Evolutionary conservation across 805 yeast genomes (phyloP).

Genomic region (Metschnikowia bowlesiae): DNA sequence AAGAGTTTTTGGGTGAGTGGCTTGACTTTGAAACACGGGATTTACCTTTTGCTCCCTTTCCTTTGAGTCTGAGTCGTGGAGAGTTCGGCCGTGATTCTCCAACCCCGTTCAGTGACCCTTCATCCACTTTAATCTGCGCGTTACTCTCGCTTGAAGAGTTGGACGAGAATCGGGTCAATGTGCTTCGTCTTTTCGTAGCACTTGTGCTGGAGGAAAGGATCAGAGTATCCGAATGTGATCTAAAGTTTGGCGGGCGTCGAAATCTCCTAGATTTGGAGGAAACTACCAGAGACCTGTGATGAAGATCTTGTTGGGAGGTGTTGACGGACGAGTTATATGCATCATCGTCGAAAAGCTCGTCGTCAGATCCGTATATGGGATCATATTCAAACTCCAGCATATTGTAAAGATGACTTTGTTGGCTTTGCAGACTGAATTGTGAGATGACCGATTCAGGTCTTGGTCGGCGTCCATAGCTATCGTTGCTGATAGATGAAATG

Average conservation of each 20-base stretch:
- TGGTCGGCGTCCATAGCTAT: constrained; percentile 13
- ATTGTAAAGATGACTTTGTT: constrained; percentile 38
- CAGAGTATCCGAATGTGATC: constrained; percentile 35
- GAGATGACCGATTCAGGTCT: constrained; percentile 41
- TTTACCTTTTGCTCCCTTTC: constrained; percentile 7
- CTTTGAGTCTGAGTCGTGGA: constrained; percentile 10
- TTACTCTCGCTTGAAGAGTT: constrained; percentile 37
- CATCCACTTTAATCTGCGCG: constrained; percentile 8
- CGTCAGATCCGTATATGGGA: constrained; percentile 36
- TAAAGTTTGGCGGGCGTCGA: constrained; percentile 29
- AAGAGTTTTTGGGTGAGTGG: constrained; percentile 1
- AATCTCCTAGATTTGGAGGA: constrained; percentile 12
- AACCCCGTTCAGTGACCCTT: constrained; percentile 4
- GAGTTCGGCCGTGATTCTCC: constrained; percentile 6
- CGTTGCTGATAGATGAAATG: constrained; percentile 6
- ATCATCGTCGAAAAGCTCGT: constrained; percentile 32
- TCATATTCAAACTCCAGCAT: constrained; percentile 42
- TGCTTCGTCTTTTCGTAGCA: constrained; percentile 24
- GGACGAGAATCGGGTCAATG: constrained; percentile 32
- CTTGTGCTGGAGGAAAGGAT: constrained; percentile 29
- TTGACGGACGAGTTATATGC: constrained; percentile 37
- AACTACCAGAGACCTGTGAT: constrained; percentile 14
- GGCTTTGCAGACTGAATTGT: constrained; percentile 37
- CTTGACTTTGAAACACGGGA: constrained; percentile 2
- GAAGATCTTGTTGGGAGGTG: constrained; percentile 27